Conservation (phyloP, 2,329 filamentous ascomycete species). For the Parastagonospora nodorum region DNA sequence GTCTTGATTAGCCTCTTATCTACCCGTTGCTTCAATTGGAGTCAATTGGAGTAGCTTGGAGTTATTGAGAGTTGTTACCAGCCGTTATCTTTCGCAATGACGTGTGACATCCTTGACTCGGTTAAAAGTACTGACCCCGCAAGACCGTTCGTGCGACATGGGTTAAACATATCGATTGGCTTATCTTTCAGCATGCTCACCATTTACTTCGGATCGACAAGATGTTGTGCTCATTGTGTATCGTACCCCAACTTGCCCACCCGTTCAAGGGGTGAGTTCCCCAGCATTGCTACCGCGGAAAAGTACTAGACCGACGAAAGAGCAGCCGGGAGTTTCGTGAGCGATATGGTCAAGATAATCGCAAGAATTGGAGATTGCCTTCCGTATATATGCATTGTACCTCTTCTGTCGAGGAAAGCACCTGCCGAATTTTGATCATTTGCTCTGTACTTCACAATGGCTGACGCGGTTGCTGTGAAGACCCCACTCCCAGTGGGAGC, state of each 20-base stretch:
- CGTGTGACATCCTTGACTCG: background rate
- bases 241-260: background rate
- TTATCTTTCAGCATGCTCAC: background rate
- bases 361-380: background rate
- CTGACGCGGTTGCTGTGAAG: constrained; percentile 11
- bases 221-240: background rate
- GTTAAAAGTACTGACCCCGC: background rate
- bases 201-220: background rate
- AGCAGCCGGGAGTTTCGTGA: background rate
- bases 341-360: background rate
- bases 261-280: background rate
- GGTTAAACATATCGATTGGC: background rate
- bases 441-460: constrained; percentile 11
- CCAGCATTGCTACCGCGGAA: background rate
- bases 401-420: background rate
- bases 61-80: background rate
- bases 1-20: too few species aligned
- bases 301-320: background rate
- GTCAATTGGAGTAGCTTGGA: background rate
- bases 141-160: background rate
- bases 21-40: background rate
- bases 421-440: background rate
- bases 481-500: constrained; percentile 44
- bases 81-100: constrained; percentile 1
- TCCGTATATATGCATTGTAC: background rate